Evolutionary conservation across 2,329 filamentous ascomycete genomes (phyloP).

Genomic region (Coniochaeta sp.): DNA sequence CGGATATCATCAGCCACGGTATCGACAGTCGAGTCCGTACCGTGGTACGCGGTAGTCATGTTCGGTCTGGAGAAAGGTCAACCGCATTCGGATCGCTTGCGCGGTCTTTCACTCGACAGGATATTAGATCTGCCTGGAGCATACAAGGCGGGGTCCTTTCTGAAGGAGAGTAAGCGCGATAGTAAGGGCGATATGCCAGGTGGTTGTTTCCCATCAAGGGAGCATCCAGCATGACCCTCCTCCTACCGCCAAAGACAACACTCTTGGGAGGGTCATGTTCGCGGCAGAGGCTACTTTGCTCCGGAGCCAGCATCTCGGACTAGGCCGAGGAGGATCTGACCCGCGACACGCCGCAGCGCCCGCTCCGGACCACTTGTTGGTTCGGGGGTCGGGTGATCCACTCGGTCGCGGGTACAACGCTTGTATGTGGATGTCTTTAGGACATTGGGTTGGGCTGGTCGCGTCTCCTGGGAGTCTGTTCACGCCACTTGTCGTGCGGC

Average conservation of each 20-base stretch:
- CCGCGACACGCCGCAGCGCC: not conserved
- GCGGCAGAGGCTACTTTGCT: conserved; percentile 43
- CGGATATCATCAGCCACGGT: conserved; percentile 10
- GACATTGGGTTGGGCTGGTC: conserved; percentile 39
- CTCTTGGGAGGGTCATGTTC: conserved; percentile 9
- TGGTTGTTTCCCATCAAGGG: not conserved
- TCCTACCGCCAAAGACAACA: conserved; percentile 7
- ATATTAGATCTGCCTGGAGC: conserved; percentile 14
- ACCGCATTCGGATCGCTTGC: not conserved
- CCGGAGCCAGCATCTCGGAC: conserved; percentile 51
- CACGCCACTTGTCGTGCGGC: conserved; percentile 24
- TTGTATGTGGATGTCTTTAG: not conserved
- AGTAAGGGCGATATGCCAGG: conserved; percentile 38
- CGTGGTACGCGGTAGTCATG: conserved; percentile 6
- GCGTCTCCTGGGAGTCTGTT: conserved; percentile 33
- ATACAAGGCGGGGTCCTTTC: conserved; percentile 36
- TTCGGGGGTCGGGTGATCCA: not conserved
- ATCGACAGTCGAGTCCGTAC: conserved; percentile 12
- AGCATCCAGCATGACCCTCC: conserved; percentile 7
- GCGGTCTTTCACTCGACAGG: not conserved
- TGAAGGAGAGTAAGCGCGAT: conserved; percentile 53
- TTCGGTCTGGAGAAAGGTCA: not conserved
- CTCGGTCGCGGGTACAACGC: not conserved
- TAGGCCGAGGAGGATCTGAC: conserved; percentile 28
- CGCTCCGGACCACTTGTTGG: no score